phyloP scores from a whole-genome alignment of 2,329 filamentous ascomycete species.

The Fusarium mangiferae region DNA sequence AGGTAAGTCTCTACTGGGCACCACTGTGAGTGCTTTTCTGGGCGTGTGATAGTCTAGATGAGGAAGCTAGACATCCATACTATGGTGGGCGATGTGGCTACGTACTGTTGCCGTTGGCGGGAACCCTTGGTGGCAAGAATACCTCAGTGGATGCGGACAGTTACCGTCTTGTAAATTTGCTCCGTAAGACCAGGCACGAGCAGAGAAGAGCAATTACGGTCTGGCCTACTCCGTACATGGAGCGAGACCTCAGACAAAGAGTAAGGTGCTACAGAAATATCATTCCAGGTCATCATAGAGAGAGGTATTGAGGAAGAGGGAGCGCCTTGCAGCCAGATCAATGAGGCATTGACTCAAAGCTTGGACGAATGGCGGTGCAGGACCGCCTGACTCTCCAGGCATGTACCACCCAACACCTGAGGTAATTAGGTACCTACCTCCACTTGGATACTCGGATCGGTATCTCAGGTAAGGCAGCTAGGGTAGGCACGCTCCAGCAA shows the following conservation, averaged over 20 bases:
- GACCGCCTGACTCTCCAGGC: slow-evolving; percentile 8
- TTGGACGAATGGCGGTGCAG: not conserved
- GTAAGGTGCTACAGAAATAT: not conserved
- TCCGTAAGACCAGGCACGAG: slow-evolving; percentile 5
- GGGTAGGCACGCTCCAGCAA: not conserved
- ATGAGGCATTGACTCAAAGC: not conserved
- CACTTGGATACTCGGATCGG: not conserved
- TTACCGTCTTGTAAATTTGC: slow-evolving; percentile 6
- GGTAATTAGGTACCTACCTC: not conserved
- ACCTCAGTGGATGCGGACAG: slow-evolving; percentile 11
- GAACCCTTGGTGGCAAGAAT: slow-evolving; percentile 25
- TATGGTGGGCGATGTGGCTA: slow-evolving; percentile 23
- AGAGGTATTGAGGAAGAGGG: slow-evolving; percentile 5
- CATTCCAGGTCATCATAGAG: not conserved
- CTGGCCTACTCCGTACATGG: slow-evolving; percentile 1
- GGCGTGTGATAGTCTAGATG: slow-evolving; percentile 4
- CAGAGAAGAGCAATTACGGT: not conserved
- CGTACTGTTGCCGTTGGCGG: slow-evolving; percentile 19
- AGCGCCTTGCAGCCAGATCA: not conserved
- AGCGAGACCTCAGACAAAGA: slow-evolving; percentile 11
- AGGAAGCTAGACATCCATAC: slow-evolving; percentile 1
- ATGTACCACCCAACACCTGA: not conserved
- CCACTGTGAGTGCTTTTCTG: slow-evolving; percentile 17
- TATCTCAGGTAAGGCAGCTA: not conserved
- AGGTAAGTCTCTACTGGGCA: not conserved